A percentile compares a stretch with the other conserved stretches of the same genome.
These are phyloP conservation scores for Ramularia endophylla DNA, from an alignment of 2,329 filamentous ascomycete species.

Conservation along the genomic window DNA sequence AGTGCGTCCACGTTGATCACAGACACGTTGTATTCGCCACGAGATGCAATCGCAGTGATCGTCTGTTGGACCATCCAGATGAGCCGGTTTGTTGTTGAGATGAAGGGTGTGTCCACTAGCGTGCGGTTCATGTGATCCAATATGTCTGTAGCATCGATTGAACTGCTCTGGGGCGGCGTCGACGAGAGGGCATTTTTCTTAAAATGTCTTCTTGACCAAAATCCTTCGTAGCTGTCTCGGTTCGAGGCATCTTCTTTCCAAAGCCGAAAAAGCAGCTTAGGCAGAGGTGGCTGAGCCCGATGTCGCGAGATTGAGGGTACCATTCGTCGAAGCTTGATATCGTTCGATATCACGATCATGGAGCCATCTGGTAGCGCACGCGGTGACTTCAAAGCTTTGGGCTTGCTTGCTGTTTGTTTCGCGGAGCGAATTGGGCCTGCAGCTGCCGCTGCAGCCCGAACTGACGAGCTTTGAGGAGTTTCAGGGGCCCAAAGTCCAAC, in stretches of 20 bases:
- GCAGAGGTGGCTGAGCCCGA: slow-evolving; percentile 6
- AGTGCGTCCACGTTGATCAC: slow-evolving; percentile 5
- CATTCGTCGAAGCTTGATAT: neutral
- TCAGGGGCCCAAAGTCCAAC: no score
- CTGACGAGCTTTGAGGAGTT: no score
- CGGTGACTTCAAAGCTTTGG: neutral
- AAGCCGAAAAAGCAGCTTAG: slow-evolving; percentile 7
- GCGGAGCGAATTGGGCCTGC: no score
- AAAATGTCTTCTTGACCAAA: slow-evolving; percentile 6
- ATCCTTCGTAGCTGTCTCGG: slow-evolving; percentile 6
- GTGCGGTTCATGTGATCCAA: slow-evolving; percentile 2
- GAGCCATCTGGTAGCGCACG: neutral
- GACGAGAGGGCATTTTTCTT: slow-evolving; percentile 5
- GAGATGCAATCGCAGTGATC: slow-evolving; percentile 4
- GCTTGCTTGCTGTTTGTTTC: neutral
- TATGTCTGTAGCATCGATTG: neutral
- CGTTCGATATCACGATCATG: neutral
- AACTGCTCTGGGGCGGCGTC: neutral
- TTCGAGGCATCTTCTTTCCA: slow-evolving; percentile 7
- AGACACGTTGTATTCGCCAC: slow-evolving; percentile 1
- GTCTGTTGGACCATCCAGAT: slow-evolving; percentile 6
- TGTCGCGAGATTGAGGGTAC: neutral
- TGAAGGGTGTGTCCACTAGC: slow-evolving; percentile 5
- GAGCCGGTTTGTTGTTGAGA: slow-evolving; percentile 4
- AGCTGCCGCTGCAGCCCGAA: no score